phyloP scores from a whole-genome alignment of 2,329 filamentous ascomycete genomes.

The Chrysosporium keratinophilum region DNA sequence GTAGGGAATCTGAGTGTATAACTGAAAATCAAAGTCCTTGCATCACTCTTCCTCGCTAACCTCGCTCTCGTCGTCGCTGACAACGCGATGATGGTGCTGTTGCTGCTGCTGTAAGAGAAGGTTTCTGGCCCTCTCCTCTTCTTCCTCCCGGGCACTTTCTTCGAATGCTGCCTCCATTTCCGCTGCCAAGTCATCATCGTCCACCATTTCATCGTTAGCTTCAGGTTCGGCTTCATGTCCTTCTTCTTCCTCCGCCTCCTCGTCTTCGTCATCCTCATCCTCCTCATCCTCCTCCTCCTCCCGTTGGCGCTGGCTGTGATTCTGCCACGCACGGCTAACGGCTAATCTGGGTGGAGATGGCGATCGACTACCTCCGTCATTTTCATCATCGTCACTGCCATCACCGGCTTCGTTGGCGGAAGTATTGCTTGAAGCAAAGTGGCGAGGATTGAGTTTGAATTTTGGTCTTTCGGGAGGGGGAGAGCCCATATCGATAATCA shows the following conservation, averaged over 20 bases:
- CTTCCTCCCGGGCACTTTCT: conserved; percentile 32
- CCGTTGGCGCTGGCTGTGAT: conserved; percentile 17
- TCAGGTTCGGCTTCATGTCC: conserved; percentile 22
- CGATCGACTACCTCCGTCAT: conserved; percentile 29
- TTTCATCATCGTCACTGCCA: conserved; percentile 29
- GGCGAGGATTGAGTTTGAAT: conserved; percentile 33
- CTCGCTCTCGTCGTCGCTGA: conserved; percentile 50
- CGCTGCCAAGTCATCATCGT: conserved; percentile 47
- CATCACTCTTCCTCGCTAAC: conserved; percentile 54
- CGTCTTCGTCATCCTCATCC: conserved; percentile 18
- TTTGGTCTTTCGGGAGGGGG: conserved; percentile 32
- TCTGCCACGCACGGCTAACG: conserved; percentile 7
- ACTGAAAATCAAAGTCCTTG: neutral
- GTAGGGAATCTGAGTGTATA: too few species aligned
- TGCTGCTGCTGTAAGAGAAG: conserved; percentile 24
- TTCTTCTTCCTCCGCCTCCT: conserved; percentile 24
- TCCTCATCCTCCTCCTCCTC: conserved; percentile 24
- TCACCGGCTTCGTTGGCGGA: conserved; percentile 27
- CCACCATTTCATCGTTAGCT: conserved; percentile 27
- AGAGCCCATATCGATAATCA: conserved; percentile 42
- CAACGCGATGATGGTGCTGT: conserved; percentile 21
- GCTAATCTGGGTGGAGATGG: conserved; percentile 28
- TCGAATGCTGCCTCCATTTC: conserved; percentile 49
- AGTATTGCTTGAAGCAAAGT: conserved; percentile 36
- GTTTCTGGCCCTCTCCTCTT: conserved; percentile 33